phyloP scores from a whole-genome alignment of 148 eudicot species.

The Rhododendron ovatum region DNA sequence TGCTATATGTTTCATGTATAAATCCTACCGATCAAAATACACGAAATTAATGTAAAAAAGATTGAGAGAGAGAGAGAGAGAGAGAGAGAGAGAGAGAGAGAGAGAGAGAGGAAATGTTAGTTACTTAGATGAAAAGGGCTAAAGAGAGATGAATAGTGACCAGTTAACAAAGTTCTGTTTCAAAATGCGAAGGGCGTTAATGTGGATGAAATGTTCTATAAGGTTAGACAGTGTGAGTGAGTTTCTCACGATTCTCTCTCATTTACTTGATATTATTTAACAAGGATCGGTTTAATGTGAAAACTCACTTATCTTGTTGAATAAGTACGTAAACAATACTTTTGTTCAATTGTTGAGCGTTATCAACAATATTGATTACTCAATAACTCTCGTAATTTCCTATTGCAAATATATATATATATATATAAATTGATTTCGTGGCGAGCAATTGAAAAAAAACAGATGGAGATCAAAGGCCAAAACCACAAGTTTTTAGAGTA shows the following conservation, averaged over 20 bases:
- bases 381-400: background rate
- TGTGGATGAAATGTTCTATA: background rate
- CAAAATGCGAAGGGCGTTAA: background rate
- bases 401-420: too few species aligned
- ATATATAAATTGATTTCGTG: too few species aligned
- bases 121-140: background rate
- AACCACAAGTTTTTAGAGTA: too few species aligned
- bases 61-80: background rate
- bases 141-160: background rate
- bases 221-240: background rate
- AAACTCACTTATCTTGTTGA: too few species aligned
- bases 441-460: too few species aligned
- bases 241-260: background rate
- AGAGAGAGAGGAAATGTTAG: background rate
- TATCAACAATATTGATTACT: too few species aligned
- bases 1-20: background rate
- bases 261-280: background rate
- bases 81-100: background rate
- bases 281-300: background rate
- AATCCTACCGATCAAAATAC: background rate
- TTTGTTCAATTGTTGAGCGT: background rate
- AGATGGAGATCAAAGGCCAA: too few species aligned
- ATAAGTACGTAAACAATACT: background rate
- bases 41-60: background rate
- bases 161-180: background rate